Conservation (phyloP, 805 yeast species). For the Saccharomycopsis sp. region DNA sequence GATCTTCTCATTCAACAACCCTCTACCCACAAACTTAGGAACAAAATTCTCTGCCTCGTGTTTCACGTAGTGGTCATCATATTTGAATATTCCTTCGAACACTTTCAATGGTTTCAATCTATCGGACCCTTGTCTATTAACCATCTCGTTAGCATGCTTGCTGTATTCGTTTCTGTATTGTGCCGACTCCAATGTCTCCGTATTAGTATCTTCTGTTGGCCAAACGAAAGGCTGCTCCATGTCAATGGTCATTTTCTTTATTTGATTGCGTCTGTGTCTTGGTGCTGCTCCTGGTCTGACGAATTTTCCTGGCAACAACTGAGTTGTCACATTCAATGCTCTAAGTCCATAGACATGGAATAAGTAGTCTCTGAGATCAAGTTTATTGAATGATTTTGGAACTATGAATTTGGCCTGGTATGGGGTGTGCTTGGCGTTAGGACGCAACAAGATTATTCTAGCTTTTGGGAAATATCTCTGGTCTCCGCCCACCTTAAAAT, state of each 20-base stretch:
- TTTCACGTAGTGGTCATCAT: constrained; percentile 25
- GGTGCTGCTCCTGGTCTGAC: constrained; percentile 47
- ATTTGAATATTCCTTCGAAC: constrained; percentile 60
- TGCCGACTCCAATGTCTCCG: constrained; percentile 35
- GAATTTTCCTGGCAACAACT: constrained; percentile 68
- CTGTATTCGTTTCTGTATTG: constrained; percentile 41
- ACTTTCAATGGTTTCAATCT: constrained; percentile 58
- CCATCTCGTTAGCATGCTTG: constrained; percentile 45
- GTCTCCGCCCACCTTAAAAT: constrained; percentile 74
- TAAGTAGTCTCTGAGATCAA: constrained; percentile 90
- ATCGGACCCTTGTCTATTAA: constrained; percentile 57
- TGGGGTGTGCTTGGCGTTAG: constrained; percentile 95
- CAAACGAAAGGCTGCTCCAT: constrained; percentile 94
- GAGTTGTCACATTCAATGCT: constrained; percentile 83
- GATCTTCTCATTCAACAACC: constrained; percentile 39
- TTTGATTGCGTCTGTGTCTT: constrained; percentile 71
- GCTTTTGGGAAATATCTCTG: constrained; percentile 82
- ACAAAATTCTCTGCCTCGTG: constrained; percentile 61
- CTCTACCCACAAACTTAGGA: constrained; percentile 41
- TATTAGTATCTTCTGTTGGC: constrained; percentile 60
- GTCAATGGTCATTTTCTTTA: constrained; percentile 94
- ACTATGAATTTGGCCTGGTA: constrained; percentile 95
- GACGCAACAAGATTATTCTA: constrained; percentile 70
- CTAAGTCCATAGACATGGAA: constrained; percentile 86
- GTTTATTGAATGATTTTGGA: constrained; percentile 86